Evolutionary conservation across 1,284 basidiomycete genomes (phyloP).

Genomic region (Puccinia triticina): DNA sequence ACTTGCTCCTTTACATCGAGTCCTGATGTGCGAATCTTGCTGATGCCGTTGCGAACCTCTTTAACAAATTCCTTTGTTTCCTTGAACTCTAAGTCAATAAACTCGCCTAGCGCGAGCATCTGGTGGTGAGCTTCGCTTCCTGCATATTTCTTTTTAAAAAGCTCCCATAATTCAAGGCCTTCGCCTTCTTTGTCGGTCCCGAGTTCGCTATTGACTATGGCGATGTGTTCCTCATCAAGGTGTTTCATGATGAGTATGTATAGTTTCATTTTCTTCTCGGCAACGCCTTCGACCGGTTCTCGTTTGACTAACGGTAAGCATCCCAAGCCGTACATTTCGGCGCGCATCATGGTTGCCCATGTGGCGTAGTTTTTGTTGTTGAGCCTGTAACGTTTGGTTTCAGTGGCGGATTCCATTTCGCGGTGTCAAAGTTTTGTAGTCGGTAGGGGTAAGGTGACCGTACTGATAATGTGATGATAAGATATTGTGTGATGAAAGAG

Average conservation of each 20-base stretch:
- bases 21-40: too few species aligned
- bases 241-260: conserved; percentile 3
- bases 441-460: not conserved
- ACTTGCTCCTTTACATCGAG: too few species aligned
- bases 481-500: too few species aligned
- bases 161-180: too few species aligned
- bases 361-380: conserved; percentile 15
- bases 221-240: not conserved
- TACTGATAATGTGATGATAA: conserved; percentile 20
- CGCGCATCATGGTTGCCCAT: not conserved
- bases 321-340: not conserved
- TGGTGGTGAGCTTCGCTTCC: too few species aligned
- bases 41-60: not conserved
- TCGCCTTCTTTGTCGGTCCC: too few species aligned
- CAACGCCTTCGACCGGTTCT: not conserved
- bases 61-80: not conserved
- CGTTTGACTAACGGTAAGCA: not conserved
- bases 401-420: not conserved
- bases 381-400: not conserved
- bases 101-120: not conserved
- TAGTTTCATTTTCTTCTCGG: not conserved
- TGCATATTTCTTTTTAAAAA: too few species aligned
- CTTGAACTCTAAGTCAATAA: not conserved
- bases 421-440: too few species aligned
- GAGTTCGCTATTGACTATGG: too few species aligned